Evolutionary conservation across 371 early-diverging fungal species (phyloP).

Genomic region (Saksenaea vasiformis): DNA sequence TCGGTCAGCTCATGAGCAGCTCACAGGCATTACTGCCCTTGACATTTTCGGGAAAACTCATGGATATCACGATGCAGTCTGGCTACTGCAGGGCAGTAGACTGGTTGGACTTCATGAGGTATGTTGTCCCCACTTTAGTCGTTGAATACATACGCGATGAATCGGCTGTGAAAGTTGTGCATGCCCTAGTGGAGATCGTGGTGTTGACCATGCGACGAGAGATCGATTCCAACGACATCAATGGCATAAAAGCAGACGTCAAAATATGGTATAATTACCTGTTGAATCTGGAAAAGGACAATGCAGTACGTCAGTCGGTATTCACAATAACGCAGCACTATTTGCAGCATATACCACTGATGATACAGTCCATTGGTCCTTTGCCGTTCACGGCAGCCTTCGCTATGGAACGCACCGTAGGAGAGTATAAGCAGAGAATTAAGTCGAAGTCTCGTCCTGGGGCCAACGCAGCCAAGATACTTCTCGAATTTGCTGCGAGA

Average conservation of each 20-base stretch:
- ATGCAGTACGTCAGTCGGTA: background rate
- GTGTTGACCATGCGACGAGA: background rate
- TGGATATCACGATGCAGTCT: background rate
- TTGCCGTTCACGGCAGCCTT: background rate
- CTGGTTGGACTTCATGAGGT: background rate
- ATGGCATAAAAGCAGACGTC: background rate
- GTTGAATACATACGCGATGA: background rate
- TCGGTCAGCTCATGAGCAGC: background rate
- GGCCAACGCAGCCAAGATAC: background rate
- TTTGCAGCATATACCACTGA: background rate
- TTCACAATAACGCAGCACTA: constrained; percentile 7
- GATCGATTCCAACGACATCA: background rate
- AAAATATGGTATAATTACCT: background rate
- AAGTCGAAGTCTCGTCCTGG: background rate
- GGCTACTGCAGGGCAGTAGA: background rate
- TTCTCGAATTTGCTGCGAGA: background rate
- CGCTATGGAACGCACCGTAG: constrained; percentile 4
- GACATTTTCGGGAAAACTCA: background rate
- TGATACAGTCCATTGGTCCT: background rate
- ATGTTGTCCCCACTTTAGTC: too few relatives aligned
- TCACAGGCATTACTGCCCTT: background rate
- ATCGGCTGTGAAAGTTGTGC: background rate
- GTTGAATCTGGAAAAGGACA: background rate
- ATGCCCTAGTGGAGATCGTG: background rate
- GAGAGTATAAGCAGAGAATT: background rate